Percentiles rank a stretch among this genome's conserved stretches.
These are phyloP conservation scores for Polyporus arcularius DNA, from an alignment of 768 basidiomycete genomes.

Conservation along the genomic window DNA sequence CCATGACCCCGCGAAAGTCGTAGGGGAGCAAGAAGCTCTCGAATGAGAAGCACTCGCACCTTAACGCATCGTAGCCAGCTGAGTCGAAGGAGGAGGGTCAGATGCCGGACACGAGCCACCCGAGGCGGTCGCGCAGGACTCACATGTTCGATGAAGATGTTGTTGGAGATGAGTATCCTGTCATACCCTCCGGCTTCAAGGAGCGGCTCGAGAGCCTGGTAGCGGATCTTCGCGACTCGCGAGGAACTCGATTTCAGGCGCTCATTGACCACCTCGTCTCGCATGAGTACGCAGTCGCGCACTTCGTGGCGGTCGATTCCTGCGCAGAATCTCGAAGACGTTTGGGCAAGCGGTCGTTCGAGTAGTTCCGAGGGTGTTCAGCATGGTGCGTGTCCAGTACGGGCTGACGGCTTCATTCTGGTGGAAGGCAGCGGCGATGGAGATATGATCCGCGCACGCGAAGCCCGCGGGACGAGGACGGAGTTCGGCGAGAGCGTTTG, in stretches of 20 bases:
- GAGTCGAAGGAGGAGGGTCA: slow-evolving; percentile 48
- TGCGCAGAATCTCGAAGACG: slow-evolving; percentile 32
- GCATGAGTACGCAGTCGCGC: slow-evolving; percentile 31
- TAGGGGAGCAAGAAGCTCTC: slow-evolving; percentile 46
- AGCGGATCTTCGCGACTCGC: slow-evolving; percentile 41
- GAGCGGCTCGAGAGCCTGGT: slow-evolving; percentile 44
- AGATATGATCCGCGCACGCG: slow-evolving; percentile 31
- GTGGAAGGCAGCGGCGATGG: slow-evolving; percentile 44
- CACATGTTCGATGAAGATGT: slow-evolving; percentile 41
- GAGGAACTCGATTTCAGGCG: slow-evolving; percentile 37
- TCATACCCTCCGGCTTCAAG: slow-evolving; percentile 37
- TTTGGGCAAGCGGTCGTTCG: slow-evolving; percentile 32
- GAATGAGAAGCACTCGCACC: slow-evolving; percentile 36
- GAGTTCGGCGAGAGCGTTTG: slow-evolving; percentile 22
- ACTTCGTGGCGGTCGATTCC: slow-evolving; percentile 27
- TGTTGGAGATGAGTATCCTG: slow-evolving; percentile 44
- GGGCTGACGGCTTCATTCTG: slow-evolving; percentile 40
- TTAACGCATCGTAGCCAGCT: slow-evolving; percentile 37
- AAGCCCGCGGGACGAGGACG: slow-evolving; percentile 23
- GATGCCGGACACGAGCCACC: slow-evolving; percentile 29
- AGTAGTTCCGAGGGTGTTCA: slow-evolving; percentile 38
- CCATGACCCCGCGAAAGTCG: slow-evolving; percentile 41
- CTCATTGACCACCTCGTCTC: slow-evolving; percentile 27
- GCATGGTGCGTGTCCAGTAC: slow-evolving; percentile 39
- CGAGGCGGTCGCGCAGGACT: slow-evolving; percentile 39